phyloP scores from a whole-genome alignment of 495 filamentous ascomycete species.

The Penicillium simplicissimum region DNA sequence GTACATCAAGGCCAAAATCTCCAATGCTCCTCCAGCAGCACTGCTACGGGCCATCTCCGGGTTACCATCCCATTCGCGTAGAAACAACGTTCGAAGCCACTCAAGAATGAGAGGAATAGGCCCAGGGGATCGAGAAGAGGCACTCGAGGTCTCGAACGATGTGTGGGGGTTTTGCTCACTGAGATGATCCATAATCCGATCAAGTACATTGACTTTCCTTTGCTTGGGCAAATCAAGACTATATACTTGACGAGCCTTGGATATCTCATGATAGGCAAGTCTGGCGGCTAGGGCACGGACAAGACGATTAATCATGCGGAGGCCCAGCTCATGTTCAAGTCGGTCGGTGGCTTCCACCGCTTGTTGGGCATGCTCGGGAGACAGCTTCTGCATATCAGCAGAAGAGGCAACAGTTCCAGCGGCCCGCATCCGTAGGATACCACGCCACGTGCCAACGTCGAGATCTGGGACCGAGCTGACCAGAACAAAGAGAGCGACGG shows the following conservation, averaged over 20 bases:
- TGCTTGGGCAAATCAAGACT: constrained; percentile 34
- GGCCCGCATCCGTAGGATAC: constrained; percentile 52
- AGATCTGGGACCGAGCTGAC: constrained; percentile 52
- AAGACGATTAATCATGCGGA: constrained; percentile 56
- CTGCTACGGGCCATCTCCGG: constrained; percentile 65
- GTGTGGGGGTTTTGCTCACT: constrained; percentile 33
- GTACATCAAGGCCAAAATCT: constrained; percentile 73
- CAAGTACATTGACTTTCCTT: constrained; percentile 35
- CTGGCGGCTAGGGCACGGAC: constrained; percentile 55
- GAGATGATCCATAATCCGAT: constrained; percentile 43
- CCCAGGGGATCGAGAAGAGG: constrained; percentile 32
- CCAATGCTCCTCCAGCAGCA: constrained; percentile 70
- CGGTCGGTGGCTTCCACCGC: constrained; percentile 48
- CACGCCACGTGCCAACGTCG: constrained; percentile 49
- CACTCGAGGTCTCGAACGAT: constrained; percentile 35
- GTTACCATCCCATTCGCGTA: constrained; percentile 77
- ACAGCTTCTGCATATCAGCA: constrained; percentile 40
- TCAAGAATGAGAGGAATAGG: constrained; percentile 64
- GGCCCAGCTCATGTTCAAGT: constrained; percentile 62
- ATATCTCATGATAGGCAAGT: constrained; percentile 53
- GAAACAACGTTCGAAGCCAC: constrained; percentile 73
- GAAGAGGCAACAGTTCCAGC: constrained; percentile 53
- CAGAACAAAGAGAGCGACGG: constrained; percentile 58
- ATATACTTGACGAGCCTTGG: constrained; percentile 44
- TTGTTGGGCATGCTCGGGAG: constrained; percentile 28